Conservation (phyloP, 495 filamentous ascomycete species). For the Talaromyces thailandensis region DNA sequence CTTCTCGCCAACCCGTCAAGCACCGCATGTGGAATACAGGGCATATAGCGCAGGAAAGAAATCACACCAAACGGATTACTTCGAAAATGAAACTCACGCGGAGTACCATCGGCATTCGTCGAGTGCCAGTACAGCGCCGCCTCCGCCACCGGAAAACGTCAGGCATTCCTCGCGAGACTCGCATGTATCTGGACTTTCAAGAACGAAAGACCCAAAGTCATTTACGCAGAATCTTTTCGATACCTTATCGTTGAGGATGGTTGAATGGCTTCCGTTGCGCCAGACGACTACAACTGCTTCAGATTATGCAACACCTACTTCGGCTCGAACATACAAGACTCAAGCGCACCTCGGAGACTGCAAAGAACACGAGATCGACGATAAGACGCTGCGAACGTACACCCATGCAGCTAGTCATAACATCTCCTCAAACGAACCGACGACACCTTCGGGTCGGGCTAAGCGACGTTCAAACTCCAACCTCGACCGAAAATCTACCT, state of each 20-base stretch:
- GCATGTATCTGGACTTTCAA: slow-evolving; percentile 30
- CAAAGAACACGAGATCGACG: slow-evolving; percentile 5
- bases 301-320: slow-evolving; percentile 12
- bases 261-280: slow-evolving; percentile 65
- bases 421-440: neutral
- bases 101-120: neutral
- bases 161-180: slow-evolving; percentile 13
- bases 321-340: slow-evolving; percentile 8
- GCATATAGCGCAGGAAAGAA: slow-evolving; percentile 3
- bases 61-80: neutral
- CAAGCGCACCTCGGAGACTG: neutral
- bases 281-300: slow-evolving; percentile 19
- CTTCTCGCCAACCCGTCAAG: slow-evolving; percentile 16
- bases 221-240: slow-evolving; percentile 79
- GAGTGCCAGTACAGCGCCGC: neutral
- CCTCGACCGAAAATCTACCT: slow-evolving; percentile 28
- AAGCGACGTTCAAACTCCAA: slow-evolving; percentile 16
- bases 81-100: neutral
- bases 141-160: neutral
- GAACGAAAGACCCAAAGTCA: slow-evolving; percentile 69
- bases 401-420: neutral
- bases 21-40: neutral
- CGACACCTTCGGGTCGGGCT: neutral
- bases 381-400: slow-evolving; percentile 7
- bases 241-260: slow-evolving; percentile 65